Evolutionary conservation across 2,329 filamentous ascomycete species (phyloP), one percentile per base, ranked within the genome.

Genomic region (Aspergillus costaricaensis): DNA sequence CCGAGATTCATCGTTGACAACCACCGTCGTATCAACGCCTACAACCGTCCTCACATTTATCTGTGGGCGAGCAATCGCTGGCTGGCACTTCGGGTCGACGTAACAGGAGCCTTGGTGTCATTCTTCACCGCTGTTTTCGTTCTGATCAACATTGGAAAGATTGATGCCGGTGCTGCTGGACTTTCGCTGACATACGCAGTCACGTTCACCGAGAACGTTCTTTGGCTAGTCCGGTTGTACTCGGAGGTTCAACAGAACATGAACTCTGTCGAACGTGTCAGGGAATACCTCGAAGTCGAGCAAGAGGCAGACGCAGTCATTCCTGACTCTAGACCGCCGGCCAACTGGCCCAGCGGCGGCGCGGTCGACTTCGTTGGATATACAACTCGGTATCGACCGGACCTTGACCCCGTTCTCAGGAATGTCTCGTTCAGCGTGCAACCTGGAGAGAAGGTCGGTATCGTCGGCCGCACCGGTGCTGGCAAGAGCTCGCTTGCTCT

Each of bases 221-320:
- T 99, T 17, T 99, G 95, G 95, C 88, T 98, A 58, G 93, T 99
- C 30, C 89, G 95, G 50, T 83, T 97, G 14, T 99, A 99, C 75
- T 90, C 93, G 0, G 87, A 91, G 72, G 97, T 98, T 71, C 95
- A 99, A 79, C 95, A 99, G 77, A 98, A 97, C 78, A 98, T 99
- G 95, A 99, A 99, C 78, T 94, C 94, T 2, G 93, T 98, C 52
- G 95, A 99, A 79, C 91, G 95, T 71, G 89, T 99, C 72, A 96
- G 96, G 80, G 95, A 99, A 74, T 99, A 98, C 72, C 85, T 98
- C 38, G 92, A 98, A 48, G 91, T 99, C 1, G 94, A 98, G 69
- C 94, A 97, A 75, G 95, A 99, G 78, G 93, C 95, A 1, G 82
- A 85, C 0, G 83, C 91, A 1, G 81, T 96, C 43, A 85, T 96